Conservation (phyloP, 2,329 filamentous ascomycete genomes). For the Phoma sp. region DNA sequence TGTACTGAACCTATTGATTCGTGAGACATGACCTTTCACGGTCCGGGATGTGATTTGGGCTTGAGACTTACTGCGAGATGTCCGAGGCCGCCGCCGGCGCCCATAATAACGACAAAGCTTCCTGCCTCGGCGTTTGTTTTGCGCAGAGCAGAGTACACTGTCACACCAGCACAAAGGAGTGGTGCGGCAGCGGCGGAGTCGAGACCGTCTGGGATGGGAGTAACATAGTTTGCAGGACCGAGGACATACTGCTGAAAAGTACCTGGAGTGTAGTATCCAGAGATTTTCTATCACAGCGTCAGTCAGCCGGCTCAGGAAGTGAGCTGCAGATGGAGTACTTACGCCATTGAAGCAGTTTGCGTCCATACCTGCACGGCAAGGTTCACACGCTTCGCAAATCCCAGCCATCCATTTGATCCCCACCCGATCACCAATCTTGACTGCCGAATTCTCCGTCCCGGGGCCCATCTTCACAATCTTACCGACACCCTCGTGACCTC, state of each 20-base stretch:
- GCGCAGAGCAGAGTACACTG: conserved; percentile 70
- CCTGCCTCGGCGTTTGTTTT: conserved; percentile 67
- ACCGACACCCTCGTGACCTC: conserved; percentile 74
- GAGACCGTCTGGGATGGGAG: conserved; percentile 70
- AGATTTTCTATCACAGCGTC: conserved; percentile 53
- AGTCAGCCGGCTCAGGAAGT: neutral
- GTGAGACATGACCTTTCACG: neutral
- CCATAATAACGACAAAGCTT: conserved; percentile 65
- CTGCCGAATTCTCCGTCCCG: conserved; percentile 61
- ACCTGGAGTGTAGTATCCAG: conserved; percentile 72
- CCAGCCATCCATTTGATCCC: conserved; percentile 73
- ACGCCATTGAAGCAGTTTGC: conserved; percentile 43
- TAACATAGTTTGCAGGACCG: conserved; percentile 71
- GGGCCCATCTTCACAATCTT: conserved; percentile 71
- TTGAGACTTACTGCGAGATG: conserved; percentile 60
- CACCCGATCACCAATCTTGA: conserved; percentile 73
- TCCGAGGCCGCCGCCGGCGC: conserved; percentile 69
- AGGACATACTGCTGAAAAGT: conserved; percentile 77
- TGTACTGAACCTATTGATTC: conserved; percentile 57
- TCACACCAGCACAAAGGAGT: conserved; percentile 72
- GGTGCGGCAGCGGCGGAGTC: conserved; percentile 67
- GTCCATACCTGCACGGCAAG: conserved; percentile 55
- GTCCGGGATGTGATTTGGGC: neutral
- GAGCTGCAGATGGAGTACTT: conserved; percentile 17
- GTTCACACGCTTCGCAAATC: conserved; percentile 57